These are phyloP conservation scores for Rhododendron vialii DNA, from an alignment of 148 eudicot species.

Conservation along the genomic window DNA sequence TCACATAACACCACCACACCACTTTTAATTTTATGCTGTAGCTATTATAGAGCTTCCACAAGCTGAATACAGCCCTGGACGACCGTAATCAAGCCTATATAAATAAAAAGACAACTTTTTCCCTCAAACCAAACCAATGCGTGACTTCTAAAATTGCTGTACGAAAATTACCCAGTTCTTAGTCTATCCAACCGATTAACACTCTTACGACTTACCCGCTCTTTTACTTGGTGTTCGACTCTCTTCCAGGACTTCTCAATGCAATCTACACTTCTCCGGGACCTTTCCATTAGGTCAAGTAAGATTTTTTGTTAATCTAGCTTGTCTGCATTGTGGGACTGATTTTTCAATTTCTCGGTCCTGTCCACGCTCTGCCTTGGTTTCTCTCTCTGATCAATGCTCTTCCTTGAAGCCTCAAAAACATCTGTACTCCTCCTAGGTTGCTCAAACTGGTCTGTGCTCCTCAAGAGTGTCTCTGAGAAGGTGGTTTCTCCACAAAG, in stretches of 20 bases:
- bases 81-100: conserved; percentile 9
- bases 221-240: conserved; percentile 45
- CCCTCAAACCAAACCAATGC: conserved; percentile 21
- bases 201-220: conserved; percentile 42
- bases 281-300: conserved; percentile 49
- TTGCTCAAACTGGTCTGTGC: conserved; percentile 49
- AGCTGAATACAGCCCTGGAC: conserved; percentile 12
- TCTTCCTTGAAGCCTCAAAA: conserved; percentile 49
- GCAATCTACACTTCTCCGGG: conserved; percentile 59
- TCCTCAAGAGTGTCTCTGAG: conserved; percentile 40
- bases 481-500: conserved; percentile 44
- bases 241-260: conserved; percentile 51
- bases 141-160: conserved; percentile 16
- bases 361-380: conserved; percentile 49
- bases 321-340: conserved; percentile 31
- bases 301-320: conserved; percentile 35
- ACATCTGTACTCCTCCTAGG: conserved; percentile 55
- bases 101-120: background rate
- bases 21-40: conserved; percentile 12
- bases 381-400: conserved; percentile 56
- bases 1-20: conserved; percentile 16
- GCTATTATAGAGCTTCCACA: conserved; percentile 16
- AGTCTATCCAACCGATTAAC: conserved; percentile 52
- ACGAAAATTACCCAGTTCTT: conserved; percentile 29
- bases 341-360: conserved; percentile 36